Evolutionary conservation across 331 rosid genomes (phyloP), one percentile per base, ranked within the genome.

Genomic region (Malus hybrid): DNA sequence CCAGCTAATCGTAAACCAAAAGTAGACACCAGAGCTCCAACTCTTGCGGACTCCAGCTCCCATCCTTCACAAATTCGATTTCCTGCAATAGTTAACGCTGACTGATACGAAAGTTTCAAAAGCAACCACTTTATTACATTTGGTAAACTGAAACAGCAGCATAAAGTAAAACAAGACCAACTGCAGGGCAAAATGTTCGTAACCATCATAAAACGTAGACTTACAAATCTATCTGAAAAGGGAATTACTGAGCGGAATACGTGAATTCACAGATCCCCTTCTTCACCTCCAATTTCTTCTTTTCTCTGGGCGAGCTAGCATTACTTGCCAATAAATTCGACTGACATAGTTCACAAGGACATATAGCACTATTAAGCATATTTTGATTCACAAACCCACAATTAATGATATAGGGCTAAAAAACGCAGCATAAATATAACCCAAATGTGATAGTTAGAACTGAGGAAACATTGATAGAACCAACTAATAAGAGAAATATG

Each of bases 241-340:
- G 85, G 85, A 75, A 91, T 70, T 71, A 83, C 87, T 70, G 97
- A 89, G 74, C 86, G 87, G 78, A 87, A 93, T 69, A 91, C 74
- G 70, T 88, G 85, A 65, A 93, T 68, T 29, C 87, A 80, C 61
- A 90, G 77, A 82, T 83, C 70, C 10, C 33, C 87, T 65, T 73
- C 62, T 14, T 77, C 74, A 79, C 75, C 87, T 64, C 69, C 87
- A 78, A 73, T 78, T 79, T 83, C 31, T 78, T 83, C 69, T 73
- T 76, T 78, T 79, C 50, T 83, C 78, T 29, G 91, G 89, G 75
- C 7, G 85, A 70, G 87, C 73, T 73, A 91, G 91, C 78, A 86
- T 79, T 39, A 91, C 79, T 77, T 93, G 96, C 97, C 98, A 93
- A 69, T 96, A 91, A 80, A 90, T 87, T 56, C 90, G 65, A 80